Percentiles rank a stretch among this genome's conserved stretches.
phyloP scores from a whole-genome alignment of 805 yeast species.

The Torulaspora gathmanii region DNA sequence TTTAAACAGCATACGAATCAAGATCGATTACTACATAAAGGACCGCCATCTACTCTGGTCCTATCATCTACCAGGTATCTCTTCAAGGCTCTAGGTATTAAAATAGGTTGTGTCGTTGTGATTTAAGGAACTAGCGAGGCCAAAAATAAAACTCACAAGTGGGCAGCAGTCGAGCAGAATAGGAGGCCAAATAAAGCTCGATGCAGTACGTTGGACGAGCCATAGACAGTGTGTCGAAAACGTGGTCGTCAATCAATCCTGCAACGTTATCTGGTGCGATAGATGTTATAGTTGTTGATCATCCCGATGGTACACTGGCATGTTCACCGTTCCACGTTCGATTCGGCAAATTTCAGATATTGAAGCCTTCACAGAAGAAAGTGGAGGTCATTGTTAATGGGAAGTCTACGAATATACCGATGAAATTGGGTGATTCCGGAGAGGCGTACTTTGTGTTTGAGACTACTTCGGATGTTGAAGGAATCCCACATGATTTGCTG shows the following conservation, averaged over 20 bases:
- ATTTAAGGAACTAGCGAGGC: neutral
- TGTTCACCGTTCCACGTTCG: constrained; percentile 97
- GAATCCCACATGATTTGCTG: constrained; percentile 70
- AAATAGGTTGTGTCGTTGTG: too few species aligned
- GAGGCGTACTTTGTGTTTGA: constrained; percentile 97
- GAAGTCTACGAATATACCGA: constrained; percentile 72
- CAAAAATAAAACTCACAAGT: neutral
- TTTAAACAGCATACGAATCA: too few species aligned
- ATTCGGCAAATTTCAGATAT: constrained; percentile 88
- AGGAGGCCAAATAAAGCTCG: neutral
- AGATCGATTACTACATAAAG: too few species aligned
- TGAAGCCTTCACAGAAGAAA: constrained; percentile 92
- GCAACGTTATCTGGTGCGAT: constrained; percentile 96
- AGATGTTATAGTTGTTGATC: constrained; percentile 92
- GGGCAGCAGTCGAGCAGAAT: neutral
- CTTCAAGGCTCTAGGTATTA: neutral
- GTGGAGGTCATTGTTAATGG: constrained; percentile 87
- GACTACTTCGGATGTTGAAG: constrained; percentile 51
- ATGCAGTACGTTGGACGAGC: constrained; percentile 98
- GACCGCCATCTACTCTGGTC: too few species aligned
- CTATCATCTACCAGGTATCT: too few species aligned
- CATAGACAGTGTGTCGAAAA: constrained; percentile 88
- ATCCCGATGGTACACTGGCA: constrained; percentile 67
- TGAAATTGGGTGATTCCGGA: constrained; percentile 97
- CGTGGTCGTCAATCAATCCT: constrained; percentile 96